Evolutionary conservation across 306 rosid genomes (phyloP), one percentile per base, ranked within the genome.

Genomic region (Pyrus betulifolia): DNA sequence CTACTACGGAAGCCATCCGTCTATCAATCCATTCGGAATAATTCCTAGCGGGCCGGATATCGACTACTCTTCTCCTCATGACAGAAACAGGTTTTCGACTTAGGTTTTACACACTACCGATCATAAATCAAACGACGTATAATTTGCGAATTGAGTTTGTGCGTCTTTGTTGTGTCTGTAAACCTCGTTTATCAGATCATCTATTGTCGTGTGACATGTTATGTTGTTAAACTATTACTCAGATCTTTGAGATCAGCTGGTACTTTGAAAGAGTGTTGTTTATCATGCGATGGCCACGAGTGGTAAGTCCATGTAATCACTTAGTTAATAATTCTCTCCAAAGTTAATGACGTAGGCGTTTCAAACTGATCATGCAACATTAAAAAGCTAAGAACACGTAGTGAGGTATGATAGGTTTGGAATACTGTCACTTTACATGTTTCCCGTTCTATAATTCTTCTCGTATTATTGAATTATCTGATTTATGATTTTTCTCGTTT

Each of bases 1-100:
- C 79, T 95, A 90, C 70, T 90, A 92, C 67, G 96, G 97, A 83
- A 94, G 96, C 77, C 98, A 90, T 71, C 96, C 96, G 70, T 73
- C 96, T 10, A 87, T 95, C 80, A 95, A 92, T 80, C 97, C 96
- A 2, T 95, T 83, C 63, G 97, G 97, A 11, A 84, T 92, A 22
- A 84, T 95, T 65, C 97, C 98, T 11, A 19, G 66, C 3, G 97
- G 97, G 28, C 91, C 97, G 38, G 75, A 82, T 74, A 83, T 89
- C 59, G 89, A 95, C 78, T 92, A 84, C 77, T 84, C 85, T 42
- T 78, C 93, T 77, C 88, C 97, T 73, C 97, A 92, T 45, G 86
- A 84, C 84, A 84, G 98, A 72, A 79, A 86, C 57, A 88, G 86
- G 85, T 95, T 92, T 69, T 80, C 93, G 78, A 31, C 85, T 3